phyloP scores from a whole-genome alignment of 2,329 filamentous ascomycete genomes.

The Ophiobolus disseminans region DNA sequence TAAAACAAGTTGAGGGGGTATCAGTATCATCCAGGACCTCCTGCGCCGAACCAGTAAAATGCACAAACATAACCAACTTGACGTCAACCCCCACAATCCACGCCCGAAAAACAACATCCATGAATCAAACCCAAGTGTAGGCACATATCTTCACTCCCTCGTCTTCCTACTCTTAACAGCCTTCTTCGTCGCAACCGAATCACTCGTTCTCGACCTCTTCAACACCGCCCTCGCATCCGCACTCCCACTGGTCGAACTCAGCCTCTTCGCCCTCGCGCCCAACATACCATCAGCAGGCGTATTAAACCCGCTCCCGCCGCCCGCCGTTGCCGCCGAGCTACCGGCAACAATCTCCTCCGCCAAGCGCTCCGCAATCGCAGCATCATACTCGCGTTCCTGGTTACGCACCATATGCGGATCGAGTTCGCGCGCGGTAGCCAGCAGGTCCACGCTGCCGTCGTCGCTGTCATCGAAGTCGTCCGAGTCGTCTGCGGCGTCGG shows the following conservation, averaged over 20 bases:
- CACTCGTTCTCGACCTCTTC: conserved; percentile 27
- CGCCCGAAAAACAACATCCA: neutral
- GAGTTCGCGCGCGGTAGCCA: conserved; percentile 53
- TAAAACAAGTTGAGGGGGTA: too few relatives aligned
- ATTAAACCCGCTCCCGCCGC: conserved; percentile 57
- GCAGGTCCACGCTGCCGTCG: conserved; percentile 52
- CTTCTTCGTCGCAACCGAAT: too few relatives aligned
- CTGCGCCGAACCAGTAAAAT: too few relatives aligned
- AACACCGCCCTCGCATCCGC: conserved; percentile 15
- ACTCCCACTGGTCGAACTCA: conserved; percentile 22
- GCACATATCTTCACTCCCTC: conserved; percentile 1
- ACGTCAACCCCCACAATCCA: neutral
- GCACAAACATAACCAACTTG: too few relatives aligned
- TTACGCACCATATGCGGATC: conserved; percentile 52
- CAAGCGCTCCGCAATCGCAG: conserved; percentile 55
- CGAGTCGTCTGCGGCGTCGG: conserved; percentile 26
- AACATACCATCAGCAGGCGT: conserved; percentile 39
- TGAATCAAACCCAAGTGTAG: neutral
- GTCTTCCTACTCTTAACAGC: neutral
- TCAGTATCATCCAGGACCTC: too few relatives aligned
- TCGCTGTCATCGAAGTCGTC: conserved; percentile 46
- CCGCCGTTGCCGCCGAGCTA: conserved; percentile 57
- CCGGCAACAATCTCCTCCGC: conserved; percentile 58
- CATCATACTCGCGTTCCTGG: conserved; percentile 57
- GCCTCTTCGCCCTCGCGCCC: conserved; percentile 1